A percentile compares a stretch with the other conserved stretches of the same genome.
phyloP scores from a whole-genome alignment of 139 green algal genomes.

The Closterium sp. region DNA sequence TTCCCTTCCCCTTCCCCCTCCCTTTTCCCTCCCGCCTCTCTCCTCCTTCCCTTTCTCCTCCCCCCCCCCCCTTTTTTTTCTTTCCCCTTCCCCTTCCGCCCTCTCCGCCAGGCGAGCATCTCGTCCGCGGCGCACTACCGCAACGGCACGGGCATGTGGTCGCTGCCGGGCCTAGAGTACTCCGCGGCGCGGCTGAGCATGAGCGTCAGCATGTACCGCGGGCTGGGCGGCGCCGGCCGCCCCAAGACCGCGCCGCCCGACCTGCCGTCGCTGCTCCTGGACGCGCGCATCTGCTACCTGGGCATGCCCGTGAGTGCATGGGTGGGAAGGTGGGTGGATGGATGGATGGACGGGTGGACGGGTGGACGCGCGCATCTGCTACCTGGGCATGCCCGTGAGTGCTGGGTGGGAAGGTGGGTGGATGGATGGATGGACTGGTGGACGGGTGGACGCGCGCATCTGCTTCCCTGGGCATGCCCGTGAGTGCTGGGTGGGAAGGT shows the following conservation, averaged over 20 bases:
- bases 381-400: conserved; percentile 93
- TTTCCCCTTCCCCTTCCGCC: conserved; percentile 1
- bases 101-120: conserved; percentile 24
- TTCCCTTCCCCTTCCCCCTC: not conserved
- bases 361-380: conserved; percentile 87
- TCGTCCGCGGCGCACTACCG: conserved; percentile 31
- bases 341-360: not conserved
- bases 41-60: too few species aligned
- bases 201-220: conserved; percentile 46
- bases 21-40: too few species aligned
- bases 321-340: not conserved
- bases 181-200: conserved; percentile 29
- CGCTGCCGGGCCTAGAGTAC: not conserved
- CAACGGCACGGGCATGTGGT: conserved; percentile 28
- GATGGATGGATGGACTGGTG: not conserved
- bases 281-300: conserved; percentile 95
- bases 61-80: not conserved
- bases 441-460: conserved; percentile 78
- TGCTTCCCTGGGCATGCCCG: conserved; percentile 99
- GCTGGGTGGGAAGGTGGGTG: not conserved
- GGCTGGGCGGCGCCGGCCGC: conserved; percentile 48
- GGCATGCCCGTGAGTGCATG: conserved; percentile 80
- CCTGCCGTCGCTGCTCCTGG: conserved; percentile 93
- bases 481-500: too few species aligned
- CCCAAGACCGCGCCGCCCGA: conserved; percentile 80